Conservation (phyloP, 495 filamentous ascomycete species). For the Aspergillus leporis region DNA sequence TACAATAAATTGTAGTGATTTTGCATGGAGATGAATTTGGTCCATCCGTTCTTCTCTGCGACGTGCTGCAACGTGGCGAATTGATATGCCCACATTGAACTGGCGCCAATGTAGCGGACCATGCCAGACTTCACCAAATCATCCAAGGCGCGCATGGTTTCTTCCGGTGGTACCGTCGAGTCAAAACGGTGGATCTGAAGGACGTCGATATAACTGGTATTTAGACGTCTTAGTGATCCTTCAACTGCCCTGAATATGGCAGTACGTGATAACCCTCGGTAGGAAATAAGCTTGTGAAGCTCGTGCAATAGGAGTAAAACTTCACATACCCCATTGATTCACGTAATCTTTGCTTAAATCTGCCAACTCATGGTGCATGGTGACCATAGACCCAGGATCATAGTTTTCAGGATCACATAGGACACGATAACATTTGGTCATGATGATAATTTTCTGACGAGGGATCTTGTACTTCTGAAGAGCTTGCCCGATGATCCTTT, state of each 20-base stretch:
- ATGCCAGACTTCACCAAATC: constrained; percentile 67
- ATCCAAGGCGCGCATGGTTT: constrained; percentile 73
- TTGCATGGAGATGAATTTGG: constrained; percentile 76
- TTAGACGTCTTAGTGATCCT: constrained; percentile 62
- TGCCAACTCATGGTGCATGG: too few relatives aligned
- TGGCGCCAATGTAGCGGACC: constrained; percentile 68
- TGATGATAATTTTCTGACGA: constrained; percentile 72
- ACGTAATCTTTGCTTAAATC: constrained; percentile 30
- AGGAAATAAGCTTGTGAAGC: too few relatives aligned
- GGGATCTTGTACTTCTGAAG: constrained; percentile 57
- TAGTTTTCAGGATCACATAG: too few relatives aligned
- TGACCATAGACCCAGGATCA: too few relatives aligned
- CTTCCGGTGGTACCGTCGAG: constrained; percentile 54
- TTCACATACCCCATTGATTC: constrained; percentile 53
- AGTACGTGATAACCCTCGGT: constrained; percentile 36
- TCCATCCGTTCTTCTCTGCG: constrained; percentile 67
- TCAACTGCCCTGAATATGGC: constrained; percentile 74
- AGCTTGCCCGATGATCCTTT: constrained; percentile 35
- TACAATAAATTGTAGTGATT: constrained; percentile 73
- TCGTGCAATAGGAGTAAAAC: too few relatives aligned
- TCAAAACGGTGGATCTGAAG: constrained; percentile 70
- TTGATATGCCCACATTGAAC: constrained; percentile 66
- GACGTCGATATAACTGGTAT: constrained; percentile 68
- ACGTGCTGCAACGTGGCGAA: constrained; percentile 64
- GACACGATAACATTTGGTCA: constrained; percentile 67